These are phyloP conservation scores for Hypoxylon perforatum DNA, from an alignment of 495 filamentous ascomycete genomes.

Conservation along the genomic window DNA sequence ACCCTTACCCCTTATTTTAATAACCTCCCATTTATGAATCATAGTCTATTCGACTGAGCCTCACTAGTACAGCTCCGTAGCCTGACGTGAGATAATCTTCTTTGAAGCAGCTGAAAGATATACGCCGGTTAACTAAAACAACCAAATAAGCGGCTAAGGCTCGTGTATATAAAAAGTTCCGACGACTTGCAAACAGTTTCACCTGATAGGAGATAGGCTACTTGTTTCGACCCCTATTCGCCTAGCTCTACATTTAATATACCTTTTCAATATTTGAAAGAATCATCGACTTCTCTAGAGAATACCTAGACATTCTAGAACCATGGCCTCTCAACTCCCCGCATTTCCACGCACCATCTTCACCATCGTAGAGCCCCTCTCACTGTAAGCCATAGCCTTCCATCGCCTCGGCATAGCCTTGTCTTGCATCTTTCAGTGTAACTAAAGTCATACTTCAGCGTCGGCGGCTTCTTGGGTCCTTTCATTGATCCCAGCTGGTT, in stretches of 20 bases:
- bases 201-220: no score
- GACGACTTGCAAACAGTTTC: no score
- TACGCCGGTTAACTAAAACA: not conserved
- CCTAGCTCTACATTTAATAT: not conserved
- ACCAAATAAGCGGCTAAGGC: not conserved
- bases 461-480: slow-evolving; percentile 67
- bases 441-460: slow-evolving; percentile 46
- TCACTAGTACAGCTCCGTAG: slow-evolving; percentile 6
- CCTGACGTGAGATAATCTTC: slow-evolving; percentile 5
- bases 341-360: slow-evolving; percentile 64
- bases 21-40: slow-evolving; percentile 20
- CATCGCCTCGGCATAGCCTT: not conserved
- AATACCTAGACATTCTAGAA: not conserved
- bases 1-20: slow-evolving; percentile 26
- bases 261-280: not conserved
- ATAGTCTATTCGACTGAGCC: not conserved
- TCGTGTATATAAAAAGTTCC: not conserved
- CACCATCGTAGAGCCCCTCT: slow-evolving; percentile 74
- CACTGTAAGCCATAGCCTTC: slow-evolving; percentile 61
- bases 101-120: not conserved
- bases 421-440: not conserved
- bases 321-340: slow-evolving; percentile 64
- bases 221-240: not conserved
- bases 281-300: not conserved
- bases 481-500: slow-evolving; percentile 68